Evolutionary conservation across 805 yeast species (phyloP).

Genomic region (Suhomyces vadensis): DNA sequence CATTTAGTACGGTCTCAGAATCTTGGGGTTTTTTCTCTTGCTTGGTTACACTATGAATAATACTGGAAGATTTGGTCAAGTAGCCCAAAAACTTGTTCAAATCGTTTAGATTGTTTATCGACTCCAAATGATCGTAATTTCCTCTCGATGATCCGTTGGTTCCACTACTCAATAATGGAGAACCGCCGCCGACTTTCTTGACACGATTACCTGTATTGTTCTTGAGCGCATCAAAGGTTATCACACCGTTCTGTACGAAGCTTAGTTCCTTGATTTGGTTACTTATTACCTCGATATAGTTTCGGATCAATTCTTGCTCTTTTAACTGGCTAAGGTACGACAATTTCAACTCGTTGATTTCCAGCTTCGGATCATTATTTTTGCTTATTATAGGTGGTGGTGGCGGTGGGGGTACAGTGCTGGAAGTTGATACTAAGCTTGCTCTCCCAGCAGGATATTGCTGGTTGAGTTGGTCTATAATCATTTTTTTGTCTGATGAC

Average conservation of each 20-base stretch:
- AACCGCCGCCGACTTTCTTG: constrained; percentile 8
- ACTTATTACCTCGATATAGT: constrained; percentile 43
- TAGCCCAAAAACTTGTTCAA: constrained; percentile 41
- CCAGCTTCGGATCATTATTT: constrained; percentile 11
- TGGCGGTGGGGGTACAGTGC: constrained; percentile 2
- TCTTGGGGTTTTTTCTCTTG: constrained; percentile 16
- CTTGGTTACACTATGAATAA: constrained; percentile 43
- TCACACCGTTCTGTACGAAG: constrained; percentile 46
- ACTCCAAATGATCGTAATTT: constrained; percentile 36
- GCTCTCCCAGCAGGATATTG: not conserved
- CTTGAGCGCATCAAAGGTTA: constrained; percentile 42
- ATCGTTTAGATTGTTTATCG: constrained; percentile 41
- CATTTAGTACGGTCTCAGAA: constrained; percentile 12
- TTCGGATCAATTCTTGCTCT: constrained; percentile 44
- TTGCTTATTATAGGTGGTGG: constrained; percentile 8
- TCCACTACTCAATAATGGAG: constrained; percentile 2
- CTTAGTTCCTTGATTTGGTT: constrained; percentile 45
- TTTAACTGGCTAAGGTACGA: constrained; percentile 38
- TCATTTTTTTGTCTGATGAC: not conserved
- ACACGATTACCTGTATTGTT: constrained; percentile 5
- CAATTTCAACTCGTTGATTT: constrained; percentile 28
- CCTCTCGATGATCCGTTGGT: not conserved
- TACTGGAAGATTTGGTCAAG: constrained; percentile 36
- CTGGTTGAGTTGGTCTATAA: not conserved
- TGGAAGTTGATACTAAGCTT: not conserved